Evolutionary conservation across 2,329 filamentous ascomycete genomes (phyloP).

Genomic region (Pyrenochaeta sp.): DNA sequence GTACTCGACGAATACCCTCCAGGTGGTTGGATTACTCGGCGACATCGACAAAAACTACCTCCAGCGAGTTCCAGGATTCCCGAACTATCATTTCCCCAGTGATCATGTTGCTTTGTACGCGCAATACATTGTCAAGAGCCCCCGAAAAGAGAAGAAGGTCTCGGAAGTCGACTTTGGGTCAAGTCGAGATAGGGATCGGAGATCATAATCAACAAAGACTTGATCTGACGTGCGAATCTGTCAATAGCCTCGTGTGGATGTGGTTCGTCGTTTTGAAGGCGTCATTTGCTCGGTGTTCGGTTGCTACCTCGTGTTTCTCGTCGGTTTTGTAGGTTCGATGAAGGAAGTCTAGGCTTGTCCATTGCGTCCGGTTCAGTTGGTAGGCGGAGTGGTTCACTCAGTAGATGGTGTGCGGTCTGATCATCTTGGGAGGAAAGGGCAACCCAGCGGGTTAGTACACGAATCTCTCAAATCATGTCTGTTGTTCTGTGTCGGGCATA

Average conservation of each 20-base stretch:
- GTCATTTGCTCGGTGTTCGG: conserved; percentile 47
- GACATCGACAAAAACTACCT: conserved; percentile 87
- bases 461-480: conserved; percentile 45
- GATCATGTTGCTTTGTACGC: conserved; percentile 91
- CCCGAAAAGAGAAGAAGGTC: conserved; percentile 74
- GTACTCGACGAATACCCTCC: conserved; percentile 91
- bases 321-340: conserved; percentile 33
- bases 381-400: conserved; percentile 25
- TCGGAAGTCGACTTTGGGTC: conserved; percentile 50
- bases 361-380: conserved; percentile 24
- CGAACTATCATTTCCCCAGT: conserved; percentile 92
- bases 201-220: conserved; percentile 25
- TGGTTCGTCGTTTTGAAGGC: conserved; percentile 40
- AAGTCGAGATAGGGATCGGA: conserved; percentile 41
- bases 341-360: conserved; percentile 35
- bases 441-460: conserved; percentile 37
- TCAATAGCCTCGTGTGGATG: conserved; percentile 41
- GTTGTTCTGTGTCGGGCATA: conserved; percentile 39
- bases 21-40: conserved; percentile 83
- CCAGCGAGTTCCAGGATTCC: conserved; percentile 87
- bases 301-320: conserved; percentile 34
- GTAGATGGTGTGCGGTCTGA: conserved; percentile 28
- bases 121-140: conserved; percentile 85
- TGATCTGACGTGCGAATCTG: conserved; percentile 23
- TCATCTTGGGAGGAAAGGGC: conserved; percentile 32